Base-by-base conservation (phyloP, 2,329 filamentous ascomycete genomes). In the Penicillium sp. region DNA sequence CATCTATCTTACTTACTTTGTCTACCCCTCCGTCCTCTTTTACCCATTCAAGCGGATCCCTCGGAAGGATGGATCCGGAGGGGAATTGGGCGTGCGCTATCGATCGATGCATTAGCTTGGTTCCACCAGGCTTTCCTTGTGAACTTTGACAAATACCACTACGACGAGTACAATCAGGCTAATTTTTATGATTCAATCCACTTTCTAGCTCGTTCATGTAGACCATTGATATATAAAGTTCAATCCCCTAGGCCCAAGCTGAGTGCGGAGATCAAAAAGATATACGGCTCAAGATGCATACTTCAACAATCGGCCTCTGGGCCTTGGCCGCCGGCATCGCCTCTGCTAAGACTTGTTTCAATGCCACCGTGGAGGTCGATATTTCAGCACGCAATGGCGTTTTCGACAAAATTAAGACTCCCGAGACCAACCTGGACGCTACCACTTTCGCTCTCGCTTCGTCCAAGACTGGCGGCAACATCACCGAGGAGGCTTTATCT, bases 381-480 rank as follows among this genome's bases (percentile, higher is more conserved):
- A 44, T 57, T 24, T 50, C 48, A 24, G 46, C 57, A 4, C 42
- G 55, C 10, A 59, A 59, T 32, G 55, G 39, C 10, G 46, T 57
- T 13, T 57, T 55, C 34, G 34, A 55, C 31, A 44, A 51, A 4
- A 48, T 59, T 9, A 27, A 22, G 13, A 62, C 58, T 4, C 61
- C 61, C 6, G 21, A 54, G 16, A 62, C 60, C 1, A 61, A 64
- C 40, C 16, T 45, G 18, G 59, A 62, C 3, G 60, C 53, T 3
- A 56, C 56, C 9, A 38, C 48, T 2, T 62, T 64, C 11, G 40
- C 45, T 3, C 38, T 63, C 3, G 29, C 46, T 5, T 50, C 55
- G 0, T 53, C 54, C 27, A 49, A 42, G 7, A 60, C 61, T 41
- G 60, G 58, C 11, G 14, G 13, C 11, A 63, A 63, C 36, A 22